Percentiles rank a stretch among this genome's conserved stretches.
Evolutionary conservation across 2,329 filamentous ascomycete species (phyloP).

Genomic region (Cytospora leucostoma): DNA sequence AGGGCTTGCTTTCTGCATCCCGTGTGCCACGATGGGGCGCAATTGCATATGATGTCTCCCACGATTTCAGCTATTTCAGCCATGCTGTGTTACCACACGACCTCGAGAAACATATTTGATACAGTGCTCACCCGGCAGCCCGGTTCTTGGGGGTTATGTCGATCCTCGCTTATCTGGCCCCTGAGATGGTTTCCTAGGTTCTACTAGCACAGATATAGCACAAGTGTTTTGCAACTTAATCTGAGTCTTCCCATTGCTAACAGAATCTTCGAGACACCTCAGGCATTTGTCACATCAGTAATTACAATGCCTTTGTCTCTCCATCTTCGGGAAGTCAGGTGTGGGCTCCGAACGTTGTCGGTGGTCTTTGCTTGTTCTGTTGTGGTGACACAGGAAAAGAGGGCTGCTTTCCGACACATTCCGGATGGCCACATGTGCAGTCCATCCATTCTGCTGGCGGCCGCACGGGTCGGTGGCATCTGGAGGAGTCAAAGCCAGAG

Average conservation of each 20-base stretch:
- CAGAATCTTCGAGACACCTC: conserved; percentile 1
- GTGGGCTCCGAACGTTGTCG: conserved; percentile 24
- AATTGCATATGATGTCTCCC: conserved; percentile 12
- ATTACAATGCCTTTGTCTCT: conserved; percentile 16
- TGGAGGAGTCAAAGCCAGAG: background rate
- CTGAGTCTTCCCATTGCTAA: conserved; percentile 1
- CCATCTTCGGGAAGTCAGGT: conserved; percentile 11
- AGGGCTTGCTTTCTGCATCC: background rate
- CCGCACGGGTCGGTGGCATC: background rate
- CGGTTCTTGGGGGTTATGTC: conserved; percentile 6
- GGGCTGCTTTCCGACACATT: conserved; percentile 24
- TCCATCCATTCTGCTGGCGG: background rate
- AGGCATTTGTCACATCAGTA: background rate
- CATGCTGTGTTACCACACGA: conserved; percentile 16
- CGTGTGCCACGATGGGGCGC: conserved; percentile 16
- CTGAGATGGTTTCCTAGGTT: conserved; percentile 1
- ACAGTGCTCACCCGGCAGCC: conserved; percentile 13
- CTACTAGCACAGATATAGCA: conserved; percentile 19
- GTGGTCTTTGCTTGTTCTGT: conserved; percentile 16
- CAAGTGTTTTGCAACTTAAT: conserved; percentile 16
- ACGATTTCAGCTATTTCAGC: conserved; percentile 10
- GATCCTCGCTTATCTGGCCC: conserved; percentile 23
- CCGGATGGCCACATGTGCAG: conserved; percentile 4
- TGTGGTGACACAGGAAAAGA: conserved; percentile 20
- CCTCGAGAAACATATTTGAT: conserved; percentile 1